Conservation (phyloP, 2,329 filamentous ascomycete genomes). For the Ophiostoma triangulosporum region DNA sequence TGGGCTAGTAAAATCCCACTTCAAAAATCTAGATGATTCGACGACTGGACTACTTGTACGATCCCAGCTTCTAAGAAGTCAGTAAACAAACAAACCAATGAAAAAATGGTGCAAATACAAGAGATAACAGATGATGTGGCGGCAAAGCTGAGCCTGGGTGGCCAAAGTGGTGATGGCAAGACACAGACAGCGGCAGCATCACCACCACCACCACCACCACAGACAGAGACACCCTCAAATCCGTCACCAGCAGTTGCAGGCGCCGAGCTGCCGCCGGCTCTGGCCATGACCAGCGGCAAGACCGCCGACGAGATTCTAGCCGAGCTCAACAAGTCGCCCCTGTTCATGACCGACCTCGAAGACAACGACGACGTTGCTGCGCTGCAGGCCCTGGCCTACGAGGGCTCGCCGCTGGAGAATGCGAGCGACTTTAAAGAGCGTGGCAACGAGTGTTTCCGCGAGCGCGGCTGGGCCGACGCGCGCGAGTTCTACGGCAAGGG, state of each 20-base stretch:
- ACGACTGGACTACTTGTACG: not conserved
- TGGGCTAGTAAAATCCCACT: not conserved
- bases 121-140: constrained; percentile 13
- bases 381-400: constrained; percentile 78
- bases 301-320: constrained; percentile 42
- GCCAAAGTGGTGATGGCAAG: not conserved
- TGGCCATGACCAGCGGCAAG: constrained; percentile 28
- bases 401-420: constrained; percentile 77
- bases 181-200: not conserved
- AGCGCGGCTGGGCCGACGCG: constrained; percentile 64
- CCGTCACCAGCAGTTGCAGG: constrained; percentile 6
- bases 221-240: not conserved
- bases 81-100: not conserved
- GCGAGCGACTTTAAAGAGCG: constrained; percentile 76
- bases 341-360: constrained; percentile 93
- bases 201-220: not conserved
- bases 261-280: constrained; percentile 34
- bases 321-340: constrained; percentile 50
- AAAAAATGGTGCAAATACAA: constrained; percentile 13
- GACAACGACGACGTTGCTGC: constrained; percentile 79
- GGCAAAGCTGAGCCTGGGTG: constrained; percentile 9
- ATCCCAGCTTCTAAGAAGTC: not conserved
- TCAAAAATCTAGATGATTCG: not conserved
- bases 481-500: constrained; percentile 86
- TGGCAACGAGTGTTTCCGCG: constrained; percentile 76